Evolutionary conservation across 345 rosid species (phyloP), one percentile per base, ranked within the genome.

Genomic region (Luvunga scandens): DNA sequence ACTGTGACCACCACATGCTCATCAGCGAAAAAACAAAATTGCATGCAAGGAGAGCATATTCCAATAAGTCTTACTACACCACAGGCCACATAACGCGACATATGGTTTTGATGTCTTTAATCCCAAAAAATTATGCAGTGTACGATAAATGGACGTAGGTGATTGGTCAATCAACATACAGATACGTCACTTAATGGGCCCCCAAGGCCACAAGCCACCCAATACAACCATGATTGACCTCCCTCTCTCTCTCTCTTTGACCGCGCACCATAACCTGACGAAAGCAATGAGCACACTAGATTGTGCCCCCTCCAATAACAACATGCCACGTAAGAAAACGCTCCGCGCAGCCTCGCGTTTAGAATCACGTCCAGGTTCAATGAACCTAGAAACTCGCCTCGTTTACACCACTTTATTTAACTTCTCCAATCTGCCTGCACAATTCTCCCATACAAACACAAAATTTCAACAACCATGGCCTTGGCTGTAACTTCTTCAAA

Each of bases 281-380:
- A 31, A 5, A 66, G 78, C 78, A 9, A 64, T 75, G 78, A 75
- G 78, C 63, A 14, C 16, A 14, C 24, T 25, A 1, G 56, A 76
- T 60, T 55, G 22, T 10, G 1, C 7, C 30, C 3, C 0, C 16
- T 3, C 91, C 85, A 87, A 82, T 71, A 1, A 77, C 0, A 71
- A 3, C 4, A 3, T 0, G 63, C 82, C 95, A 91, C 87, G 85
- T 84, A 63, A 84, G 59, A 69, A 9, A 12, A 9, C n/a, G 3
- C 3, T 5, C 4, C 1, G 69, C 0, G 39, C 1, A 14, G 83
- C 7, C 22, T 33, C 55, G 28, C 18, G 0, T 0, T 42, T 64
- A 28, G 13, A 83, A 75, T 65, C 9, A 33, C 84, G 88, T 89
- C 93, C 66, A 88, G 93, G 85, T 92, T 83, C 97, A 86, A 83